Conservation (phyloP, 305 asterid genomes). For the Plantago rigida region DNA sequence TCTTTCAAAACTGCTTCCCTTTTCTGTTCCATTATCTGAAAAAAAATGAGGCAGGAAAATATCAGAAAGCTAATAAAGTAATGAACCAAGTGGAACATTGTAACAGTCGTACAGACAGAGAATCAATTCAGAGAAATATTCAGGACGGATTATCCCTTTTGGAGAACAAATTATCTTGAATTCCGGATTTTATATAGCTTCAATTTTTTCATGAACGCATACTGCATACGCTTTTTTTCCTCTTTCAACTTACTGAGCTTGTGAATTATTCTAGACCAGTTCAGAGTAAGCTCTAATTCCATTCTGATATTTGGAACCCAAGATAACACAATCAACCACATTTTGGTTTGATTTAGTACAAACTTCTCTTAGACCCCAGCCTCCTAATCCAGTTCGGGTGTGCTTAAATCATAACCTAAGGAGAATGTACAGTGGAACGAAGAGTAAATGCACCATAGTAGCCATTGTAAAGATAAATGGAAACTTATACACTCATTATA, state of each 20-base stretch:
- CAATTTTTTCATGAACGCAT: too few species aligned
- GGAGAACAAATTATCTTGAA: not conserved
- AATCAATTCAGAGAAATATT: not conserved
- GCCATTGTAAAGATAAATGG: too few species aligned
- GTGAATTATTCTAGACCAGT: not conserved
- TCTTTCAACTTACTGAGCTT: too few species aligned
- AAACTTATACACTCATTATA: too few species aligned
- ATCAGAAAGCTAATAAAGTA: slow-evolving; percentile 9
- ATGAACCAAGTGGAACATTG: not conserved
- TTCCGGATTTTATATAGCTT: too few species aligned
- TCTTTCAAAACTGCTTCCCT: slow-evolving; percentile 60
- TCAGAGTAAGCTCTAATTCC: not conserved
- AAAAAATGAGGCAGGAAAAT: slow-evolving; percentile 10
- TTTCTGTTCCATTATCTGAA: slow-evolving; percentile 68
- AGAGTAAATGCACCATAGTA: not conserved
- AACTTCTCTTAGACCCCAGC: too few species aligned
- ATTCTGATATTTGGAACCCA: too few species aligned
- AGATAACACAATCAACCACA: not conserved
- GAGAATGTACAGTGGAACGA: not conserved
- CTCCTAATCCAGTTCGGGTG: too few species aligned
- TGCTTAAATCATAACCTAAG: too few species aligned
- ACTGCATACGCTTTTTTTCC: too few species aligned
- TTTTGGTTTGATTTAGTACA: not conserved
- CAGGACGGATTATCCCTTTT: not conserved
- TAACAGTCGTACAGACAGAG: not conserved